Conservation (phyloP, 2,329 filamentous ascomycete genomes). For the Cercospora citrullina region DNA sequence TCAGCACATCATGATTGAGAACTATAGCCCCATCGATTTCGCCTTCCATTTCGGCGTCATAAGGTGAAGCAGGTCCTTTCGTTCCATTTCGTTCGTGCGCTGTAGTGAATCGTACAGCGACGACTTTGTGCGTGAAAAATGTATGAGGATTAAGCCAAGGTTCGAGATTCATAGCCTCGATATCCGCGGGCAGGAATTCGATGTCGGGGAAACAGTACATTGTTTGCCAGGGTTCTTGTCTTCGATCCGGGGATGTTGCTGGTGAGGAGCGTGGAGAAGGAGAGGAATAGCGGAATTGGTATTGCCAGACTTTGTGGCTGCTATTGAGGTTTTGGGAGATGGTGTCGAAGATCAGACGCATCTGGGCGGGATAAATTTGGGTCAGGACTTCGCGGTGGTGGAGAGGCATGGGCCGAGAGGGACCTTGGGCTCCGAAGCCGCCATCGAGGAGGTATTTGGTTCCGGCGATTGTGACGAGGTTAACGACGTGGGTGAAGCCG, state of each 20-base stretch:
- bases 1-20: slow-evolving; percentile 31
- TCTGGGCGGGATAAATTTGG: slow-evolving; percentile 28
- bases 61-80: slow-evolving; percentile 21
- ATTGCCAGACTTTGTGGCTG: slow-evolving; percentile 46
- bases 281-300: slow-evolving; percentile 36
- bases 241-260: slow-evolving; percentile 5
- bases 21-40: slow-evolving; percentile 32
- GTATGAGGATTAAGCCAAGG: slow-evolving; percentile 52
- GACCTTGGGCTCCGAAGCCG: slow-evolving; percentile 43
- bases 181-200: slow-evolving; percentile 63
- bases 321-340: slow-evolving; percentile 26
- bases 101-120: slow-evolving; percentile 47
- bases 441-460: slow-evolving; percentile 42
- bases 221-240: slow-evolving; percentile 56
- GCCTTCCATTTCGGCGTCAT: slow-evolving; percentile 20
- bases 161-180: slow-evolving; percentile 59
- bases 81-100: slow-evolving; percentile 20
- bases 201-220: slow-evolving; percentile 66
- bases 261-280: neutral
- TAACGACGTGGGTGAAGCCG: slow-evolving; percentile 47
- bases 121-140: slow-evolving; percentile 57
- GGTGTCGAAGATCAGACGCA: slow-evolving; percentile 23
- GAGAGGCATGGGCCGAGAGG: slow-evolving; percentile 43
- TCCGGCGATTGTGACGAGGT: slow-evolving; percentile 40
- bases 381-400: slow-evolving; percentile 19